Conservation (phyloP, 805 yeast species). For the Schwanniomyces sp. region DNA sequence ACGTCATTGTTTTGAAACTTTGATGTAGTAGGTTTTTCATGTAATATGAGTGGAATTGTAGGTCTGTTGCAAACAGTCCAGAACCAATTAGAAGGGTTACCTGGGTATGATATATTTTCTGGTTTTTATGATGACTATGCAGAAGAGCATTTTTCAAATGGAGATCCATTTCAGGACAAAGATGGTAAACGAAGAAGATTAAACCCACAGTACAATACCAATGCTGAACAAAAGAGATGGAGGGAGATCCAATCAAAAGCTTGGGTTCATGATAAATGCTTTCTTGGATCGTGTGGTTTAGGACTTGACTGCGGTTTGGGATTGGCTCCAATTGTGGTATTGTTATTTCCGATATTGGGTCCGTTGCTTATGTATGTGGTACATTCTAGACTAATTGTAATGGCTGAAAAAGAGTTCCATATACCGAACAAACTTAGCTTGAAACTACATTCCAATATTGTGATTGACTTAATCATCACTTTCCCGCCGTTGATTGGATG, state of each 20-base stretch:
- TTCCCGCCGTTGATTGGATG: conserved; percentile 82
- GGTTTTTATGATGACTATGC: conserved; percentile 67
- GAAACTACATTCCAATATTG: conserved; percentile 73
- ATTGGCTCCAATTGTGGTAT: conserved; percentile 66
- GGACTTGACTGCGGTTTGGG: conserved; percentile 78
- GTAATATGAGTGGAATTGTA: conserved; percentile 18
- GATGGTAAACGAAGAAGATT: conserved; percentile 63
- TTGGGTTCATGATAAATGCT: conserved; percentile 84
- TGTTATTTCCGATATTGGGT: conserved; percentile 77
- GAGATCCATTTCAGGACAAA: conserved; percentile 64
- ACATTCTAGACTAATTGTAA: conserved; percentile 64
- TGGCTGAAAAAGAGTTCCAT: conserved; percentile 57
- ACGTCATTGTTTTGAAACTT: too few species aligned
- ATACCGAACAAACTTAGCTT: conserved; percentile 61
- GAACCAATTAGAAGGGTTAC: conserved; percentile 37
- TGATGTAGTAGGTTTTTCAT: neutral
- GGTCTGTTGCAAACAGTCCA: conserved; percentile 9
- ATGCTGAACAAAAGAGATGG: conserved; percentile 68
- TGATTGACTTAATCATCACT: conserved; percentile 70
- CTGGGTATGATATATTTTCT: conserved; percentile 57
- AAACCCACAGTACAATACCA: conserved; percentile 49
- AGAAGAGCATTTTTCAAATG: conserved; percentile 61
- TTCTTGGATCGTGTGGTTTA: conserved; percentile 68
- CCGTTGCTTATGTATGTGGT: conserved; percentile 78
- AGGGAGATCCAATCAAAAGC: conserved; percentile 72